Conservation (phyloP, 306 rosid species). For the Luffa acutangula region DNA sequence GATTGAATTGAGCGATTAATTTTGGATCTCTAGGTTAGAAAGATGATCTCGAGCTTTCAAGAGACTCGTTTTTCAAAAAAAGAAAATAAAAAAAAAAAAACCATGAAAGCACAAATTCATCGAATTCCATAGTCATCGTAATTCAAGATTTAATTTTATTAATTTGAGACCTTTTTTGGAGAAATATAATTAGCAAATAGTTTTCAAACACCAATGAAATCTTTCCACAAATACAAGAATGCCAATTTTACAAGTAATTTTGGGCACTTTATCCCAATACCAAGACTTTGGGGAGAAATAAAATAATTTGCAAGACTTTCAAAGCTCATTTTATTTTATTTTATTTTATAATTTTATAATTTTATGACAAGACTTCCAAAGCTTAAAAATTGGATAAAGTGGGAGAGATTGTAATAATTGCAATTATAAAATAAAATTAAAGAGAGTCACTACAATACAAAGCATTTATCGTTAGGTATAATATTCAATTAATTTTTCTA, state of each 20-base stretch:
- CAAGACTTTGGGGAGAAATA: constrained; percentile 8
- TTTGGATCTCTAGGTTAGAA: background rate
- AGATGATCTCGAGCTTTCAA: background rate
- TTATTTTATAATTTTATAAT: no score
- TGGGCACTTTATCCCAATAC: constrained; percentile 16
- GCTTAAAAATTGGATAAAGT: constrained; percentile 31
- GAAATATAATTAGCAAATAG: background rate
- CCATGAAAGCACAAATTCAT: background rate
- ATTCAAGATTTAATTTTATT: background rate
- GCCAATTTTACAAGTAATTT: constrained; percentile 10
- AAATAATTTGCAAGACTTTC: background rate
- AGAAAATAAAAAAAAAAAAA: no score
- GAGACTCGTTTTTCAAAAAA: background rate
- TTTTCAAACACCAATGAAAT: background rate
- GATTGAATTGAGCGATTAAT: background rate
- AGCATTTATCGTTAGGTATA: constrained; percentile 27
- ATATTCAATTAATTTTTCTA: constrained; percentile 17
- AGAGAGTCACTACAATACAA: constrained; percentile 15
- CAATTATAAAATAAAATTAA: constrained; percentile 26
- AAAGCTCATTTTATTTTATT: background rate
- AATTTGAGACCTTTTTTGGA: background rate
- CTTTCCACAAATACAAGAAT: background rate
- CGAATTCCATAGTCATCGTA: background rate
- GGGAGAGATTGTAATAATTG: constrained; percentile 13
- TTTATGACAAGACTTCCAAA: background rate